These are phyloP conservation scores for Protomyces gravidus DNA, from an alignment of 1,139 yeast genomes.

Conservation along the genomic window DNA sequence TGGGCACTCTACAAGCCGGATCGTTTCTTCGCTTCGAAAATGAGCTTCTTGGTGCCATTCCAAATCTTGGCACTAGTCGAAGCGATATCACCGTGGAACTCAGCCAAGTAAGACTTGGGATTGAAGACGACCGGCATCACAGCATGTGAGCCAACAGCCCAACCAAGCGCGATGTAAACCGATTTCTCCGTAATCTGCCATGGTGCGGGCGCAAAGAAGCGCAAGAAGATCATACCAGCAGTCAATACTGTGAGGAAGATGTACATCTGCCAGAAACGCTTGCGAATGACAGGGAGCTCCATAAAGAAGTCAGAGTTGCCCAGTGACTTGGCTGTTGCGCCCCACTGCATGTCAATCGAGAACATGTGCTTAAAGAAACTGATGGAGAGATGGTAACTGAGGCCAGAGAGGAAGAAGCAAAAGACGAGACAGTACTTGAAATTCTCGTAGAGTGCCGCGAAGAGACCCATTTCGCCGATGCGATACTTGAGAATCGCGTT, in stretches of 20 bases:
- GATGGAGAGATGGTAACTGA: conserved; percentile 30
- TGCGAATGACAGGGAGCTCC: conserved; percentile 31
- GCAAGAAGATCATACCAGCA: conserved; percentile 24
- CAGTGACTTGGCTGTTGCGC: conserved; percentile 32
- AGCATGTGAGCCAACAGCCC: conserved; percentile 28
- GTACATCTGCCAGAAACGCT: conserved; percentile 10
- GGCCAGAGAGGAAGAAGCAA: conserved; percentile 29
- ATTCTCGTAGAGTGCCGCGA: conserved; percentile 1
- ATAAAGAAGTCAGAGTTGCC: conserved; percentile 31
- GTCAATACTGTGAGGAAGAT: neutral
- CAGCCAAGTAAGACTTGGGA: conserved; percentile 17
- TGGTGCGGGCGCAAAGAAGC: conserved; percentile 28
- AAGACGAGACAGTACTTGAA: conserved; percentile 15
- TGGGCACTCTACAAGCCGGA: neutral
- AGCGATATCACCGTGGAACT: neutral
- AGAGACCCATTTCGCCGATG: conserved; percentile 15
- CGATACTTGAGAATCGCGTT: conserved; percentile 30
- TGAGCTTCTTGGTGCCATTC: neutral
- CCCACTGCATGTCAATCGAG: conserved; percentile 32
- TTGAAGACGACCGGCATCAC: conserved; percentile 29
- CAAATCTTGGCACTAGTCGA: neutral
- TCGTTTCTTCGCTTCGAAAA: neutral
- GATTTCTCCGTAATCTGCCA: conserved; percentile 28
- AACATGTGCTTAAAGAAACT: conserved; percentile 30
- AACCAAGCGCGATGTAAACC: conserved; percentile 24